phyloP scores from a whole-genome alignment of 805 yeast species.

The Candida chilensis region DNA sequence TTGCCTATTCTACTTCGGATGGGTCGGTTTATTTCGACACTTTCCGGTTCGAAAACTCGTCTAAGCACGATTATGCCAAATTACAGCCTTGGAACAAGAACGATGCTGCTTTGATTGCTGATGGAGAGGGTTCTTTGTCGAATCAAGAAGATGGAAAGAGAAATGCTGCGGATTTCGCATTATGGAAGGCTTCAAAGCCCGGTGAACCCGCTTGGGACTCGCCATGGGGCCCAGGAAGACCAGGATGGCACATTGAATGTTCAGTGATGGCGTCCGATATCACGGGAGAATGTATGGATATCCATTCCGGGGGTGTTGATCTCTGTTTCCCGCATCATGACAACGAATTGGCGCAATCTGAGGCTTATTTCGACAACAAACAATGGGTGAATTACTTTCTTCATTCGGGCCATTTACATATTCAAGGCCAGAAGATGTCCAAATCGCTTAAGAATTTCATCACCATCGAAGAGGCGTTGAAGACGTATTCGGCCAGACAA shows the following conservation, averaged over 20 bases:
- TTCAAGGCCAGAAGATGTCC: conserved; percentile 98
- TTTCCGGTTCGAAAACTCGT: conserved; percentile 59
- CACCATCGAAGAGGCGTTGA: conserved; percentile 84
- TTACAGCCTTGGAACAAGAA: conserved; percentile 98
- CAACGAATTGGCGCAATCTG: conserved; percentile 95
- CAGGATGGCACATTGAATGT: conserved; percentile 99
- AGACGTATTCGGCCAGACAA: conserved; percentile 66
- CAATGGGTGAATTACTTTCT: conserved; percentile 98
- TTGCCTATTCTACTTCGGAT: conserved; percentile 73
- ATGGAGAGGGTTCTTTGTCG: conserved; percentile 88
- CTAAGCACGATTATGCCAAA: conserved; percentile 82
- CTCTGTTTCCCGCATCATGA: conserved; percentile 99
- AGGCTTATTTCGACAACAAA: conserved; percentile 77
- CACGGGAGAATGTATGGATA: conserved; percentile 77
- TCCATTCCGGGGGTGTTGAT: conserved; percentile 96
- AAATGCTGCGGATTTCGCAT: conserved; percentile 81
- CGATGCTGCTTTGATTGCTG: conserved; percentile 72
- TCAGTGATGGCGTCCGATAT: conserved; percentile 96
- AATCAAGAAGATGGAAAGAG: conserved; percentile 48
- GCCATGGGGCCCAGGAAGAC: conserved; percentile 96
- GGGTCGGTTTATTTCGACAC: conserved; percentile 98
- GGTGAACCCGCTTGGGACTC: conserved; percentile 97
- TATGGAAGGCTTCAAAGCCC: conserved; percentile 94
- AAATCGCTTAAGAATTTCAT: conserved; percentile 92
- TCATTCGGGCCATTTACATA: conserved; percentile 96